phyloP scores from a whole-genome alignment of 1,284 basidiomycete species.

The Cutaneotrichosporon curvatum region DNA sequence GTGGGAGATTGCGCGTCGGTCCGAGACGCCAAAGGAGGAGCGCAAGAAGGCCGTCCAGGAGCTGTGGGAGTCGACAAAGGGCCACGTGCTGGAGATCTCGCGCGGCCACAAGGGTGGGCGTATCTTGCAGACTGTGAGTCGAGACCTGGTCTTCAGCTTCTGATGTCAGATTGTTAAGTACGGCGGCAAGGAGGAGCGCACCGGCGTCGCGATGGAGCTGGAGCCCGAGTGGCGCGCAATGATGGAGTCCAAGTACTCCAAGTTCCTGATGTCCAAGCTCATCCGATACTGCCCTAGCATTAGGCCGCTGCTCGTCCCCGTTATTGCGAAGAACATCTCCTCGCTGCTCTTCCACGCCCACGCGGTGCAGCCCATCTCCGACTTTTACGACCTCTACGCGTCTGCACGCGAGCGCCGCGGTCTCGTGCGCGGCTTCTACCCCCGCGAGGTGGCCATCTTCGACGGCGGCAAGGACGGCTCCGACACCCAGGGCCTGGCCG shows the following conservation, averaged over 20 bases:
- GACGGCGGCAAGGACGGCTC: conserved; percentile 55
- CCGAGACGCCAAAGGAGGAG: conserved; percentile 63
- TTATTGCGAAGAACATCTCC: conserved; percentile 66
- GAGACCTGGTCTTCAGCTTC: too few species aligned
- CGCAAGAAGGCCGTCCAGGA: conserved; percentile 63
- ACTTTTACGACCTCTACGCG: conserved; percentile 75
- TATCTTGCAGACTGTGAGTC: conserved; percentile 65
- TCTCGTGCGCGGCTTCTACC: conserved; percentile 77
- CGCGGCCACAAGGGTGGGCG: conserved; percentile 84
- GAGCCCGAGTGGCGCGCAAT: conserved; percentile 69
- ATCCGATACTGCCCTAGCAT: conserved; percentile 66
- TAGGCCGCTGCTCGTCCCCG: conserved; percentile 57
- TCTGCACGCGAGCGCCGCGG: conserved; percentile 73
- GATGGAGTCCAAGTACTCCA: conserved; percentile 79
- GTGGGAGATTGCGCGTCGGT: conserved; percentile 73
- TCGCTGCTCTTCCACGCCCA: conserved; percentile 73
- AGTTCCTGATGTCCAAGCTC: conserved; percentile 80
- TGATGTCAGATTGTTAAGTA: conserved; percentile 59
- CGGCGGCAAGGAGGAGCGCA: conserved; percentile 66
- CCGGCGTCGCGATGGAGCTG: conserved; percentile 71
- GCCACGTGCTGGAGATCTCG: conserved; percentile 72
- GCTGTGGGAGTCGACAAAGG: conserved; percentile 66
- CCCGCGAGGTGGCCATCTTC: conserved; percentile 73
- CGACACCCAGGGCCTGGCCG: conserved; percentile 53
- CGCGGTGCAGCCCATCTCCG: conserved; percentile 70